Base-by-base conservation (phyloP, 352 stramenopile species). In the Pythium oligandrum region DNA sequence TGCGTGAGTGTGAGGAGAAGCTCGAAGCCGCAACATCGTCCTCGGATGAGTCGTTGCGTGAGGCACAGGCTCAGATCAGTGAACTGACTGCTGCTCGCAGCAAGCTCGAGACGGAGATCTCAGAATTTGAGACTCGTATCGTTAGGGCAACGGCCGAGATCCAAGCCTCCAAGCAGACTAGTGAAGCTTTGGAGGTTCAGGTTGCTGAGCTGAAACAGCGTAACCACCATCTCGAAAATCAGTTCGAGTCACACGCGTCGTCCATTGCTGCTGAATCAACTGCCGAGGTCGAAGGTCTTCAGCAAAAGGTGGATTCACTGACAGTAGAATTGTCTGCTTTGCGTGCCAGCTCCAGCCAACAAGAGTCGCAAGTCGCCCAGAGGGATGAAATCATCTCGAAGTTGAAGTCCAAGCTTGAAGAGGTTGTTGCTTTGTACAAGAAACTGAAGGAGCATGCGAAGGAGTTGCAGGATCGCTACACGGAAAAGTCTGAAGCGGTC, bases 351-450 rank as follows among this genome's bases (percentile, higher is more conserved):
- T 26, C 17, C 17, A 26, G 17, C 17, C 17, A 26, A 26, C 17
- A 11, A 39, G 35, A 30, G 30, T 38, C 54, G 3, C 8, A 44
- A 1, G 37, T 75, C 1, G 31, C 44, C 0, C 44, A 70, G 34
- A 75, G 79, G 17, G 71, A 88, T 31, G 73, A 83, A 6, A 58
- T 83, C 40, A 73, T 86, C 32, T 44, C 44, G 3, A 83, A 69
- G 47, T 56, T 89, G 31, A 82, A 86, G 44, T 59, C 68, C 1
- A 84, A 84, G 60, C 57, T 82, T 8, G 75, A 83, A 57, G 76
- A 86, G n/a, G 58, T 91, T 9, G 68, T 86, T 43, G 45, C 26
- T n/a, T 71, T 70, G 48, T 86, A 85, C 50, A 86, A 87, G 47
- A 72, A 73, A 0, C 43, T 86, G 9, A 86, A 85, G 46, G 61